phyloP scores from a whole-genome alignment of 2,329 filamentous ascomycete genomes.

The Paecilomyces fulvus region DNA sequence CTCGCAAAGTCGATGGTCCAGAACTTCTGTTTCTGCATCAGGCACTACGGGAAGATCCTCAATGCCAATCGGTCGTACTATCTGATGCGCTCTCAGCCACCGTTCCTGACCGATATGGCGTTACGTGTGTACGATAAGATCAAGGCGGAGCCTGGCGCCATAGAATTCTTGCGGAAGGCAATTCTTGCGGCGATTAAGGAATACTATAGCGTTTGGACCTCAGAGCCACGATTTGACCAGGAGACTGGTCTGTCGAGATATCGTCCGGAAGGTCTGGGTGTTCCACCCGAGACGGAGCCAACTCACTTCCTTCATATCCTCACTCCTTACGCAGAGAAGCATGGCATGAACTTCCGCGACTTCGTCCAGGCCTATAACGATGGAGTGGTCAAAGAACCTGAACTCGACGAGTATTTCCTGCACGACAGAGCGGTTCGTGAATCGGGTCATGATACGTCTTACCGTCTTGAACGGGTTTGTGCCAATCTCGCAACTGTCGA shows the following conservation, averaged over 20 bases:
- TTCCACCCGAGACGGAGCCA: constrained; percentile 86
- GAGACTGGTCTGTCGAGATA: constrained; percentile 76
- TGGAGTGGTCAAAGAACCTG: constrained; percentile 67
- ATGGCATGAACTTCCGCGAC: constrained; percentile 70
- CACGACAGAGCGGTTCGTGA: constrained; percentile 94
- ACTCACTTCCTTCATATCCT: constrained; percentile 79
- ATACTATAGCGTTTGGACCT: constrained; percentile 83
- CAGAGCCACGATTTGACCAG: constrained; percentile 67
- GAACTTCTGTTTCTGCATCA: constrained; percentile 97
- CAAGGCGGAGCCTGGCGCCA: constrained; percentile 69
- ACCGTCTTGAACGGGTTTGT: constrained; percentile 79
- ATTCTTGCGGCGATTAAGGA: constrained; percentile 94
- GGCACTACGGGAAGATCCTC: constrained; percentile 96
- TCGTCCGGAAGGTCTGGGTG: constrained; percentile 70
- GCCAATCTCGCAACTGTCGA: constrained; percentile 90
- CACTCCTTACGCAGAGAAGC: constrained; percentile 72
- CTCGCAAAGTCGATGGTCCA: constrained; percentile 89
- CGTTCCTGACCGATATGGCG: constrained; percentile 96
- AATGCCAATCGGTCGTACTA: constrained; percentile 98
- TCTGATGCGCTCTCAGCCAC: constrained; percentile 84
- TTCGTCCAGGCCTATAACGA: constrained; percentile 87
- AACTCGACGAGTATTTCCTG: constrained; percentile 89
- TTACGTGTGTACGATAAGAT: constrained; percentile 89
- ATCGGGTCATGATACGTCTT: constrained; percentile 93
- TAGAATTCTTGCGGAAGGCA: constrained; percentile 71